Percentiles rank a stretch among this genome's conserved stretches.
Conservation (phyloP, 345 rosid genomes). For the Balakata baccata region DNA sequence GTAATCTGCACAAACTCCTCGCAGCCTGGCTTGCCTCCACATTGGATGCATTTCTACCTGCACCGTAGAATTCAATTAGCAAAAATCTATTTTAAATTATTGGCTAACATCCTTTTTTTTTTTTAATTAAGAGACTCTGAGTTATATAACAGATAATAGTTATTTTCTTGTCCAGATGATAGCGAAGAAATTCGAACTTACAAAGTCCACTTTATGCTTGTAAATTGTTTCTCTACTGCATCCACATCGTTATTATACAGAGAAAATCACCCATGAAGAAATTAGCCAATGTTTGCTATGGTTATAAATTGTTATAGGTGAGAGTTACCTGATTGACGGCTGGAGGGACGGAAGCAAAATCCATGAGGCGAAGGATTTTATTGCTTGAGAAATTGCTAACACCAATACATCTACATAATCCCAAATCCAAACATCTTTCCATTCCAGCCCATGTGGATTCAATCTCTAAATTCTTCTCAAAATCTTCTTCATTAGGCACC, state of each 20-base stretch:
- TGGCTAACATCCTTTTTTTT: no score
- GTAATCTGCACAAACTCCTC: constrained; percentile 55
- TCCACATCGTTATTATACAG: no score
- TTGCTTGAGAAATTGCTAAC: constrained; percentile 85
- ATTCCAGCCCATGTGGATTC: constrained; percentile 78
- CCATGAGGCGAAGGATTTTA: constrained; percentile 50
- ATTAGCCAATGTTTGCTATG: no score
- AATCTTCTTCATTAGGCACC: constrained; percentile 67
- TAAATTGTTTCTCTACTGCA: no score
- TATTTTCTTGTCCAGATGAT: no score
- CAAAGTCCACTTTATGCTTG: no score
- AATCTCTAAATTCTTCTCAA: constrained; percentile 49
- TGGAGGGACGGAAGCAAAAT: constrained; percentile 63
- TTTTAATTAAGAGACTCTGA: no score
- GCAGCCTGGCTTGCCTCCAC: constrained; percentile 79
- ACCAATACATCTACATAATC: constrained; percentile 66
- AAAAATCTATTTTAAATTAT: no score
- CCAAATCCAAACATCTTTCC: constrained; percentile 77
- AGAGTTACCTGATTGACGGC: constrained; percentile 69
- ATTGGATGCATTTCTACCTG: constrained; percentile 97
- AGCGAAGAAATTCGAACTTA: no score
- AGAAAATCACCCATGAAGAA: no score
- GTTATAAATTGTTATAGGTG: neutral
- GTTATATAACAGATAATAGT: no score
- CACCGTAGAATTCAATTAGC: neutral